Base-by-base conservation (phyloP, 1,284 basidiomycete species). In the Cryptococcus sp. region DNA sequence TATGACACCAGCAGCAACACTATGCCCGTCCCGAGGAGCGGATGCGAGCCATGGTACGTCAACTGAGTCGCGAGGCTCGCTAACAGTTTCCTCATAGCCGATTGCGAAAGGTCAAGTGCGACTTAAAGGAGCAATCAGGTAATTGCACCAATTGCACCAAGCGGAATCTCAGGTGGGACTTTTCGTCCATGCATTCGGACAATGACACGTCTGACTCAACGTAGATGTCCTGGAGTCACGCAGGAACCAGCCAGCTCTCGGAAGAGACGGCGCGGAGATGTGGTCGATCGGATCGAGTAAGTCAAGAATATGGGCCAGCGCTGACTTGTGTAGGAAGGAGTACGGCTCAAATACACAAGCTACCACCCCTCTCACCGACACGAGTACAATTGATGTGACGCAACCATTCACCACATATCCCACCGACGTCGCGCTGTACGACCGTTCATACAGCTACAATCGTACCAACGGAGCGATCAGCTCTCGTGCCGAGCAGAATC, bases 81-180 rank as follows among this genome's bases (percentile, higher is more conserved):
- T 35, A 17, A 47, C n/a, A 19, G 13, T 6, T 5, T 35, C 31
- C 13, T 13, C 7, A 10, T 25, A 58, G 56, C 31, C 56, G 51
- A 10, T 25, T 47, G 17, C 50, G 56, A n/a, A 40, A 51, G 51
- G 56, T 58, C 17, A 58, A 58, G 35, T 58, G 56, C 41, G 56
- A 58, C 35, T 51, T 58, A 20, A 38, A 35, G 15, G 56, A 58
- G 4, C 19, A n/a, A 19, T 19, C n/a, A 6, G 22, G 31, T 6
- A 27, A 11, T 20, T 58, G 56, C 38, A 38, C 56, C 13, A 58
- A 58, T 35, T 58, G 56, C 44, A 27, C 49, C 27, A 57, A 46
- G 45, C 44, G 50, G 41, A 22, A 35, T 16, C 19, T 50, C 19
- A 19, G 17, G 54, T 50, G 39, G 16, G 48, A 15, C 17, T 6